These are phyloP conservation scores for Chlorella sp. DNA, from an alignment of 139 green algal genomes.

Conservation along the genomic window DNA sequence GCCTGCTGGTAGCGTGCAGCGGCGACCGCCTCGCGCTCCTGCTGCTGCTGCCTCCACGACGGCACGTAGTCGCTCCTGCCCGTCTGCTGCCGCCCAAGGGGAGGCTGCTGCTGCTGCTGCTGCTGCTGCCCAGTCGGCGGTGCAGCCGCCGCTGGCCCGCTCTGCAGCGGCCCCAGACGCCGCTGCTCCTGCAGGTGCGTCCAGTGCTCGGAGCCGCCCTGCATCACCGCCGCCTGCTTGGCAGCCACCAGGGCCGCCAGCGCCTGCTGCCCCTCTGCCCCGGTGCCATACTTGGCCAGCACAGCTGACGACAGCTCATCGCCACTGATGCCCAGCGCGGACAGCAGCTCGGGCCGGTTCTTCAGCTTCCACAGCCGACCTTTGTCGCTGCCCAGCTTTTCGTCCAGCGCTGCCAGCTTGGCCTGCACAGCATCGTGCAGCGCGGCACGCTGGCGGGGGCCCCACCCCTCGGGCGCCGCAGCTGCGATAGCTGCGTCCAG, in stretches of 20 bases:
- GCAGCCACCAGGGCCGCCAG: background rate
- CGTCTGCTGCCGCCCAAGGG: background rate
- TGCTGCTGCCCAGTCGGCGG: background rate
- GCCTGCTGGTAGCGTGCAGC: background rate
- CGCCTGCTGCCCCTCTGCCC: background rate
- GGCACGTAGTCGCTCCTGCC: background rate
- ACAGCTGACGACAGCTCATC: background rate
- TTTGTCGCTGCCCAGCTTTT: background rate
- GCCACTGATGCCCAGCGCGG: background rate
- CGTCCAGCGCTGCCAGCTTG: conserved; percentile 1
- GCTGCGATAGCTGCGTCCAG: background rate
- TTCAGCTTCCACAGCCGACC: background rate
- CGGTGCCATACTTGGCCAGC: conserved; percentile 8
- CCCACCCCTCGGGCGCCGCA: background rate
- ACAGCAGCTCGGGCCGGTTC: background rate
- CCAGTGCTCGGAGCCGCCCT: background rate
- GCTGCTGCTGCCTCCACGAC: background rate
- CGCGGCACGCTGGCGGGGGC: background rate
- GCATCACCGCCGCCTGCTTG: conserved; percentile 15
- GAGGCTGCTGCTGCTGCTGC: background rate
- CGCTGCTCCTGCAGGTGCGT: conserved; percentile 10
- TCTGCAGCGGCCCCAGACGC: background rate
- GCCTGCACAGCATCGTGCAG: background rate
- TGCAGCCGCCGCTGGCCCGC: background rate
- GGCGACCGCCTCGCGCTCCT: background rate